Conservation (phyloP, 306 rosid genomes). For the Mucuna pruriens region DNA sequence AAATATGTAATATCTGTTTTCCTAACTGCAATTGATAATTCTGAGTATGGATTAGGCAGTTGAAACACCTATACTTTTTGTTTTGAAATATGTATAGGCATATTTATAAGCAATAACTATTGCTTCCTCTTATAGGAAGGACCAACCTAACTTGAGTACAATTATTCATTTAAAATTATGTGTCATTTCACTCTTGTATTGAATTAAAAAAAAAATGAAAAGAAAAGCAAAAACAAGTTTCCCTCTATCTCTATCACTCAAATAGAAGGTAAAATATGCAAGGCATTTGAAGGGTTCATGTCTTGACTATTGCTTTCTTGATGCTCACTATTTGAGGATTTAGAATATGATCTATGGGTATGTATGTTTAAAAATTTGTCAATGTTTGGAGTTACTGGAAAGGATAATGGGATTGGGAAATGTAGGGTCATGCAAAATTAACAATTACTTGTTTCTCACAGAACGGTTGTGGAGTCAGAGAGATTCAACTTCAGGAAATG, state of each 20-base stretch:
- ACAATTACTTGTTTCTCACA: slow-evolving; percentile 33
- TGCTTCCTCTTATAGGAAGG: background rate
- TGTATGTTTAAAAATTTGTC: background rate
- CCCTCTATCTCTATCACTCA: background rate
- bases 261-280: background rate
- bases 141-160: background rate
- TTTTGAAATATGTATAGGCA: background rate
- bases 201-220: background rate
- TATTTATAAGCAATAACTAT: background rate
- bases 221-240: background rate
- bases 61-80: background rate
- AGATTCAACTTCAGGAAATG: slow-evolving; percentile 47
- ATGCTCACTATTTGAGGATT: background rate
- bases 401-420: background rate
- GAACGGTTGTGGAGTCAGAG: slow-evolving; percentile 90
- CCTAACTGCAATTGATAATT: background rate
- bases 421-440: slow-evolving; percentile 26
- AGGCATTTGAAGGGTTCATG: background rate
- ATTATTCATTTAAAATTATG: background rate
- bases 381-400: background rate
- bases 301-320: background rate
- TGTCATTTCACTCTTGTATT: background rate
- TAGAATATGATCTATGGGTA: background rate
- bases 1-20: slow-evolving; percentile 8
- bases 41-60: background rate